Evolutionary conservation across 345 rosid species (phyloP).

Genomic region (Brassica incana): DNA sequence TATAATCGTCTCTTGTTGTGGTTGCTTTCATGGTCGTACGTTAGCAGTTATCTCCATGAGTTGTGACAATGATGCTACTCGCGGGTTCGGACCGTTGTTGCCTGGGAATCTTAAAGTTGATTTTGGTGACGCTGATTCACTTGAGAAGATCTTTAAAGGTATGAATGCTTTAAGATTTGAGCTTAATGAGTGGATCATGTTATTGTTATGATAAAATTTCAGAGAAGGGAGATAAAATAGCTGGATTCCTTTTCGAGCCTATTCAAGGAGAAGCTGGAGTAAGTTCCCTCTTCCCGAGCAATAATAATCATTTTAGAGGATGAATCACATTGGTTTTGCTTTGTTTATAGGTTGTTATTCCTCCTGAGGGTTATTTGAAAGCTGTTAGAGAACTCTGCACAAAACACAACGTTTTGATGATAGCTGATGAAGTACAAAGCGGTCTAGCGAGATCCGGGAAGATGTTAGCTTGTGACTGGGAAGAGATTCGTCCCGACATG

Average conservation of each 20-base stretch:
- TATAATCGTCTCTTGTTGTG: constrained; percentile 89
- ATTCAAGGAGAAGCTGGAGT: constrained; percentile 99
- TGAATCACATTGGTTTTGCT: neutral
- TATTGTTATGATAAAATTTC: constrained; percentile 33
- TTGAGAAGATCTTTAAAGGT: constrained; percentile 84
- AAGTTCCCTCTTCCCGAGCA: neutral
- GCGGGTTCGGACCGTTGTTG: constrained; percentile 90
- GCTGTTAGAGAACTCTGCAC: constrained; percentile 85
- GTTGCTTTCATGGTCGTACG: constrained; percentile 99
- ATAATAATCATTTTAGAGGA: neutral
- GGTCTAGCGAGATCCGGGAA: constrained; percentile 88
- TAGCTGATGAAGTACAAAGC: constrained; percentile 95
- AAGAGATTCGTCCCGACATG: constrained; percentile 79
- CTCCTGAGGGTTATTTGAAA: constrained; percentile 64
- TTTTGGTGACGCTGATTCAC: constrained; percentile 73
- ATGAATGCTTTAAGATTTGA: neutral
- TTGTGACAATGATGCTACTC: constrained; percentile 96
- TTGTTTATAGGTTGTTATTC: neutral
- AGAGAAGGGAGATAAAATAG: constrained; percentile 59
- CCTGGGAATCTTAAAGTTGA: constrained; percentile 93
- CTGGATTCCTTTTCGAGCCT: constrained; percentile 64
- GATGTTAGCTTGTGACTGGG: constrained; percentile 97
- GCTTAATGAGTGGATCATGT: constrained; percentile 10
- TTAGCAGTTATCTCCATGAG: constrained; percentile 94
- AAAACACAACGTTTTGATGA: constrained; percentile 78